These are phyloP conservation scores for Pisolithus microcarpus DNA, from an alignment of 768 basidiomycete genomes.

Conservation along the genomic window DNA sequence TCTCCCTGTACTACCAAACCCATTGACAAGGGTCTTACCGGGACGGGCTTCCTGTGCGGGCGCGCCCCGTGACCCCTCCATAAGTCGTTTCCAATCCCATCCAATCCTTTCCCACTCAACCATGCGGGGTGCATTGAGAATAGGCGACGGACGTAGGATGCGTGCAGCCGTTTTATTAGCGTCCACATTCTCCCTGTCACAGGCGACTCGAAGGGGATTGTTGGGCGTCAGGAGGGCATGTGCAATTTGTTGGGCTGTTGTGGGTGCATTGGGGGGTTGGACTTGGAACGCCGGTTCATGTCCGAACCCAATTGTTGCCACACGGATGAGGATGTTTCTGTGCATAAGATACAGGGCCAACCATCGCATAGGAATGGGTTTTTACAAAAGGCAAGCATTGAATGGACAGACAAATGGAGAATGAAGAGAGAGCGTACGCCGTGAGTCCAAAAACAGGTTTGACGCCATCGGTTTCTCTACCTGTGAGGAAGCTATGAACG, in stretches of 20 bases:
- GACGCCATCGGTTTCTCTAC: slow-evolving; percentile 74
- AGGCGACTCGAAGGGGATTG: slow-evolving; percentile 20
- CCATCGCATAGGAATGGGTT: background rate
- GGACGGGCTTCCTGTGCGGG: background rate
- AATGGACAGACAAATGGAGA: background rate
- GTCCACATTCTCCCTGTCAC: slow-evolving; percentile 21
- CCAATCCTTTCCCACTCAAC: slow-evolving; percentile 18
- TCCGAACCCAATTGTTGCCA: slow-evolving; percentile 44
- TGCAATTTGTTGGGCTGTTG: slow-evolving; percentile 35
- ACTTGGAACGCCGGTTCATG: slow-evolving; percentile 39
- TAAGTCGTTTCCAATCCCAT: slow-evolving; percentile 12
- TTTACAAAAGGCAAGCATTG: too few species aligned
- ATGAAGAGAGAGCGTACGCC: slow-evolving; percentile 46
- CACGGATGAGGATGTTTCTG: slow-evolving; percentile 47
- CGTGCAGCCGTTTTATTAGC: slow-evolving; percentile 9
- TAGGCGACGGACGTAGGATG: slow-evolving; percentile 8
- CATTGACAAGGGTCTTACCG: background rate
- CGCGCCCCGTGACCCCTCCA: background rate
- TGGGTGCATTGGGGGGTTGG: slow-evolving; percentile 37
- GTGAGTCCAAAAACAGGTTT: slow-evolving; percentile 89
- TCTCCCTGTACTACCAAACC: background rate
- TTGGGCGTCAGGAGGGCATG: slow-evolving; percentile 30
- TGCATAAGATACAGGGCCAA: background rate
- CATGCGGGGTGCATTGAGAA: slow-evolving; percentile 7
- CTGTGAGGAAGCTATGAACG: slow-evolving; percentile 78